Evolutionary conservation across 805 yeast genomes (phyloP).

Genomic region (Candida schatavii): DNA sequence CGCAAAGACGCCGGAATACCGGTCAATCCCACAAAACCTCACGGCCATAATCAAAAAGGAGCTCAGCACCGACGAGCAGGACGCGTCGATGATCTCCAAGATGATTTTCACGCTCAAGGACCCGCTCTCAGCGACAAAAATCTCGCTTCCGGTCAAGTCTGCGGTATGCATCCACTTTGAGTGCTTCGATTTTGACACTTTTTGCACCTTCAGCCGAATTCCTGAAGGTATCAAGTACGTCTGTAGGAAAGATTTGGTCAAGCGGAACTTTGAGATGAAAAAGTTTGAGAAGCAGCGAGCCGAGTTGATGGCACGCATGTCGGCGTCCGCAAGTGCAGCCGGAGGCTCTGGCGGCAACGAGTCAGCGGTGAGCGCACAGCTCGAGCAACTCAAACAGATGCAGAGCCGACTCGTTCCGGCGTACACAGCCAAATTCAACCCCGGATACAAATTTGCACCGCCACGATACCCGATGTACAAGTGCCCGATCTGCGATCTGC

Average conservation of each 20-base stretch:
- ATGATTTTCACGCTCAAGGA: constrained; percentile 37
- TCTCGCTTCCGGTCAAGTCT: constrained; percentile 39
- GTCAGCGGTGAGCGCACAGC: constrained; percentile 4
- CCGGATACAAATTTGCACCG: not conserved
- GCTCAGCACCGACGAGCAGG: constrained; percentile 14
- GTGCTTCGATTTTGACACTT: constrained; percentile 42
- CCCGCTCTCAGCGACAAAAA: constrained; percentile 38
- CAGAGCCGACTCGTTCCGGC: not conserved
- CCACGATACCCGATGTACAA: constrained; percentile 25
- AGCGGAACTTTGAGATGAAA: constrained; percentile 20
- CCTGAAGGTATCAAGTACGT: constrained; percentile 22
- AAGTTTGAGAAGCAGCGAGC: constrained; percentile 5
- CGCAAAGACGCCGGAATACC: constrained; percentile 8
- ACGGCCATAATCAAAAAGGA: constrained; percentile 2
- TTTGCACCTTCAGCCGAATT: constrained; percentile 37
- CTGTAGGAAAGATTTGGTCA: constrained; percentile 25
- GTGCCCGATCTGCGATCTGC: constrained; percentile 40
- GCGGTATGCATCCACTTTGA: constrained; percentile 38
- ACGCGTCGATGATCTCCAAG: constrained; percentile 33
- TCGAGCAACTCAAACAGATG: not conserved
- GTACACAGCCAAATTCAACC: not conserved
- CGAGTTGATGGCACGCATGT: not conserved
- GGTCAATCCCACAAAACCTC: constrained; percentile 3
- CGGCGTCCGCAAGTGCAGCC: not conserved
- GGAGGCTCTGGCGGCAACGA: not conserved